Evolutionary conservation across 2,329 filamentous ascomycete species (phyloP).

Genomic region (Penicillium sp.): DNA sequence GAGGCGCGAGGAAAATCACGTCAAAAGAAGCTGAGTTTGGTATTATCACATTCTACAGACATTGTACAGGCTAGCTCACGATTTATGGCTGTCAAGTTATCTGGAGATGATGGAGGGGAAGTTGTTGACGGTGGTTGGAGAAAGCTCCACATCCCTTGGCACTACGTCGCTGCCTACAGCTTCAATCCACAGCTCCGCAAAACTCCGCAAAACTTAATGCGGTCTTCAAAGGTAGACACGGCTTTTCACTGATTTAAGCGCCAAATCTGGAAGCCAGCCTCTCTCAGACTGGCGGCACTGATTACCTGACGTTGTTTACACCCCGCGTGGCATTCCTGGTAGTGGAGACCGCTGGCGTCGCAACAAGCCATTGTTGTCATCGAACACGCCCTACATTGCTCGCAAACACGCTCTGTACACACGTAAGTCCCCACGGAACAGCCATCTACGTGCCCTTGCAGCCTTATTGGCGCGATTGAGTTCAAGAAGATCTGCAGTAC

Average conservation of each 20-base stretch:
- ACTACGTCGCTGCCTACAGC: not conserved
- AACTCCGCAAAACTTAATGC: not conserved
- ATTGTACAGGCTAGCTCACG: not conserved
- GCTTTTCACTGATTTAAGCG: not conserved
- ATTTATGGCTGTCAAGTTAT: not conserved
- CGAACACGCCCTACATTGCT: conserved; percentile 23
- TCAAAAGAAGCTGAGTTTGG: not conserved
- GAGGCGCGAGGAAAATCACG: no score
- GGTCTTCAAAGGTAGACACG: not conserved
- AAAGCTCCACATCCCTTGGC: not conserved
- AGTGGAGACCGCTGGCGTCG: conserved; percentile 13
- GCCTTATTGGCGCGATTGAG: not conserved
- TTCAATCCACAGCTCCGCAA: not conserved
- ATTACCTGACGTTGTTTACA: conserved; percentile 9
- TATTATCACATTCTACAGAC: not conserved
- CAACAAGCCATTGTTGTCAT: conserved; percentile 7
- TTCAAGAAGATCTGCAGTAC: conserved; percentile 17
- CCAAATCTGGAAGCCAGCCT: not conserved
- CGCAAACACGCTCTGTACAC: not conserved
- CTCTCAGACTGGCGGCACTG: not conserved
- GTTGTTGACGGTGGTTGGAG: not conserved
- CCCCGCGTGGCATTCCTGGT: conserved; percentile 16
- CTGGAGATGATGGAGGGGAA: not conserved
- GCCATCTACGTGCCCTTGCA: not conserved
- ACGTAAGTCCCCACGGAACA: not conserved